Evolutionary conservation across 2,329 filamentous ascomycete species (phyloP).

Genomic region (Aureobasidium mangrovei): DNA sequence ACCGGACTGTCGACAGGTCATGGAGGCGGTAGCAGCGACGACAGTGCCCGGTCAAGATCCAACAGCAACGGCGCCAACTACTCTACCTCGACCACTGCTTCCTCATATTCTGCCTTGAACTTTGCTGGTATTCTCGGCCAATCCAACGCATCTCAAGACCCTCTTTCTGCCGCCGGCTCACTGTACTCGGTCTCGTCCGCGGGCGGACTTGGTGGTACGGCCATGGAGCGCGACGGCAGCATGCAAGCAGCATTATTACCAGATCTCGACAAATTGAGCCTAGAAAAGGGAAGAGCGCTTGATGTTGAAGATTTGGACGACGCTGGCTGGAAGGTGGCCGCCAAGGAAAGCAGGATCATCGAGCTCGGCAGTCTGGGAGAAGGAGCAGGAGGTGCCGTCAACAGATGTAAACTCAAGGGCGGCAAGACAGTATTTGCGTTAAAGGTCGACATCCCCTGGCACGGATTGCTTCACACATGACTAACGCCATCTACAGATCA

Average conservation of each 20-base stretch:
- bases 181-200: slow-evolving; percentile 58
- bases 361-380: slow-evolving; percentile 88
- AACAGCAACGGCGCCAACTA: slow-evolving; percentile 79
- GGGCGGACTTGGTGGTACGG: slow-evolving; percentile 47
- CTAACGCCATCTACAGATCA: slow-evolving; percentile 54
- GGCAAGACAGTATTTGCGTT: slow-evolving; percentile 93
- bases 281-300: slow-evolving; percentile 72
- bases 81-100: slow-evolving; percentile 70
- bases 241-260: slow-evolving; percentile 60
- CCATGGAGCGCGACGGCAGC: slow-evolving; percentile 76
- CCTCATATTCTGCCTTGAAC: slow-evolving; percentile 72
- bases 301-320: slow-evolving; percentile 95
- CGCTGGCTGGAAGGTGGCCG: slow-evolving; percentile 89
- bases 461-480: not conserved
- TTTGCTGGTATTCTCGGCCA: slow-evolving; percentile 64
- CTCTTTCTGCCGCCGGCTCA: slow-evolving; percentile 78
- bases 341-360: slow-evolving; percentile 75
- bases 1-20: slow-evolving; percentile 50
- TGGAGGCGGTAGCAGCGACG: slow-evolving; percentile 52
- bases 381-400: slow-evolving; percentile 91
- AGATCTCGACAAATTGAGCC: slow-evolving; percentile 67
- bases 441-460: slow-evolving; percentile 54
- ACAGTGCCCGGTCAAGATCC: slow-evolving; percentile 73
- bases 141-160: slow-evolving; percentile 69
- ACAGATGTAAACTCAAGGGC: slow-evolving; percentile 76